These are phyloP conservation scores for Rossbeevera mucosa DNA, from an alignment of 768 basidiomycete genomes.

Conservation along the genomic window DNA sequence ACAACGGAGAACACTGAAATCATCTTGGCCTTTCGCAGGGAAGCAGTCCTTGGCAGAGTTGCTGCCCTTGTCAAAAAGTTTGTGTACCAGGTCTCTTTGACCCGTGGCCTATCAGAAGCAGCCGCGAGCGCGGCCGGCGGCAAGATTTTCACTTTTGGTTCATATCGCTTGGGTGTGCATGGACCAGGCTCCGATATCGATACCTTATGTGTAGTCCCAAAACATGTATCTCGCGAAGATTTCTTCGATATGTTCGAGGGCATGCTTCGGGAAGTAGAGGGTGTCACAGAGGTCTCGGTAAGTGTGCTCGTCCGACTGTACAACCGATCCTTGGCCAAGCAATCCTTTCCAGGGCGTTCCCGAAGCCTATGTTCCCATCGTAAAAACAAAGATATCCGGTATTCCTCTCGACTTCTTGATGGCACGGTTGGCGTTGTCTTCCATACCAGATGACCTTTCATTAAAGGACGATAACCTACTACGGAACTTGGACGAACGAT, in stretches of 20 bases:
- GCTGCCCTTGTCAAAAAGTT: conserved; percentile 90
- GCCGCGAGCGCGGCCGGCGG: conserved; percentile 90
- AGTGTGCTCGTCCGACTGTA: conserved; percentile 30
- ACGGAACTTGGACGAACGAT: conserved; percentile 89
- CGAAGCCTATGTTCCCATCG: conserved; percentile 93
- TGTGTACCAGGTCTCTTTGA: conserved; percentile 75
- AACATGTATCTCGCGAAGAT: conserved; percentile 92
- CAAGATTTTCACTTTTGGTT: conserved; percentile 99
- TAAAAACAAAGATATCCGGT: conserved; percentile 86
- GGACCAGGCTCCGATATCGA: conserved; percentile 96
- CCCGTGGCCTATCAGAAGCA: conserved; percentile 79
- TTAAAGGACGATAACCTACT: conserved; percentile 88
- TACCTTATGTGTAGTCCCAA: conserved; percentile 95
- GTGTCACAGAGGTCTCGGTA: conserved; percentile 85
- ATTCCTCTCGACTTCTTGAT: conserved; percentile 93
- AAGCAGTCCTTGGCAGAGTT: conserved; percentile 87
- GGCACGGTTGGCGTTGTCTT: conserved; percentile 80
- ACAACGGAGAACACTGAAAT: conserved; percentile 20
- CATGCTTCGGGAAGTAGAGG: conserved; percentile 81
- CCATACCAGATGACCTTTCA: conserved; percentile 89
- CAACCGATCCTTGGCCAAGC: conserved; percentile 1
- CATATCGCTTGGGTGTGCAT: conserved; percentile 96
- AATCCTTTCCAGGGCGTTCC: conserved; percentile 71
- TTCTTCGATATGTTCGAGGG: conserved; percentile 90
- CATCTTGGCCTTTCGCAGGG: conserved; percentile 47